Evolutionary conservation across 495 filamentous ascomycete species (phyloP), one percentile per base, ranked within the genome.

Genomic region (Rostrohypoxylon terebratum): DNA sequence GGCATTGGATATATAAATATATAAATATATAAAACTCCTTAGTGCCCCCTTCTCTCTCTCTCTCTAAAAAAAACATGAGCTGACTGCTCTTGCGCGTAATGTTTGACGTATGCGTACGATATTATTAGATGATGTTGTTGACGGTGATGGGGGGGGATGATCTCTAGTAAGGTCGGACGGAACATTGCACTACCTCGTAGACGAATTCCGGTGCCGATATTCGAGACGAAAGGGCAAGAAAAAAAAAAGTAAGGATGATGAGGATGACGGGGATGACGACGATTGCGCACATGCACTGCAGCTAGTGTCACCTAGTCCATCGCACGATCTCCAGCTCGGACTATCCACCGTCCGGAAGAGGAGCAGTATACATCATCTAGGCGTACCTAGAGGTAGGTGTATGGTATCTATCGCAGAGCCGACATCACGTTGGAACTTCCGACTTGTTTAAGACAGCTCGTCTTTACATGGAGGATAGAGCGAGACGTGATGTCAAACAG

Each of bases 281-380:
- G 65, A 73, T 69, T 66, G 70, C 66, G 60, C 48, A 68, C 63
- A 72, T 72, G 64, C 42, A 64, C 64, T 68, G 65, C 70, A 68
- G 65, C 60, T 64, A 51, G 63, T 55, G 64, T 50, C 42, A 67
- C 58, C 63, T 42, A 68, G 59, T 61, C 7, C 62, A 66, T 66
- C 34, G 45, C 55, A 67, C 55, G 28, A 69, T 73, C 60, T 68
- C 65, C 66, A 61, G 55, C 42, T 69, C 71, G 71, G 66, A 66
- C 71, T 66, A 69, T 73, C 65, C 65, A 55, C 71, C 65, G 61
- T 25, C 66, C 71, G 65, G 65, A 68, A 64, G 21, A 60, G 51
- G 20, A 31, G 51, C 28, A 53, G 28, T 28, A 14, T 28, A 21
- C 45, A 45, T 45, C n/a, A 6, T n/a, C n/a, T 45, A 45, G 4